phyloP scores from a whole-genome alignment of 768 basidiomycete species.

The Lenzites betulinus region DNA sequence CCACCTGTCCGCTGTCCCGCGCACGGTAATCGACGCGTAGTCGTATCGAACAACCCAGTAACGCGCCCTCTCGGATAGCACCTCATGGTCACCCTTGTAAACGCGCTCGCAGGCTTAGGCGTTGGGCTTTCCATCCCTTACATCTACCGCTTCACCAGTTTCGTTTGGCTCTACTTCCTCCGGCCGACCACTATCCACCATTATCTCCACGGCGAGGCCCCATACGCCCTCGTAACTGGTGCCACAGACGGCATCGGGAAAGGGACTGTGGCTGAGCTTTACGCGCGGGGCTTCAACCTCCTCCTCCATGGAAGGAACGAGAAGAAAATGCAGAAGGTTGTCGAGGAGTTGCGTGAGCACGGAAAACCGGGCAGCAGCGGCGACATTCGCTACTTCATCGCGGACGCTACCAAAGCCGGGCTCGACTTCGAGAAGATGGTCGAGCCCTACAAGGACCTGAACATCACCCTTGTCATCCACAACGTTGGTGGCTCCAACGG shows the following conservation, averaged over 20 bases:
- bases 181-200: constrained; percentile 21
- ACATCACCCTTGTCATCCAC: constrained; percentile 32
- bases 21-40: background rate
- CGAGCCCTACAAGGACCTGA: constrained; percentile 26
- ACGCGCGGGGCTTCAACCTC: constrained; percentile 31
- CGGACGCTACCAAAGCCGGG: constrained; percentile 21
- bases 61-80: background rate
- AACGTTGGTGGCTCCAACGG: constrained; percentile 27
- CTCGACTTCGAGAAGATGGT: constrained; percentile 25
- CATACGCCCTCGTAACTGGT: constrained; percentile 32
- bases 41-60: background rate
- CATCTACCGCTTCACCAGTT: constrained; percentile 19
- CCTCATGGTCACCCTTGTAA: background rate
- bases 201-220: constrained; percentile 26
- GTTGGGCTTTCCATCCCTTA: constrained; percentile 19
- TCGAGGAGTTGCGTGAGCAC: constrained; percentile 22
- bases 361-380: background rate
- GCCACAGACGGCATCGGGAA: constrained; percentile 35
- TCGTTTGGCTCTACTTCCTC: constrained; percentile 28
- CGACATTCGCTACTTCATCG: constrained; percentile 31
- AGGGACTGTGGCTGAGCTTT: constrained; percentile 28
- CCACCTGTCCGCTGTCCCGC: background rate
- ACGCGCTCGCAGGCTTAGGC: constrained; percentile 22
- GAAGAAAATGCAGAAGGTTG: constrained; percentile 27
- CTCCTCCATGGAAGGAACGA: constrained; percentile 32